Percentiles rank a stretch among this genome's conserved stretches.
These are phyloP conservation scores for Conticribra guillardii DNA, from an alignment of 108 stramenopile species.

Conservation along the genomic window DNA sequence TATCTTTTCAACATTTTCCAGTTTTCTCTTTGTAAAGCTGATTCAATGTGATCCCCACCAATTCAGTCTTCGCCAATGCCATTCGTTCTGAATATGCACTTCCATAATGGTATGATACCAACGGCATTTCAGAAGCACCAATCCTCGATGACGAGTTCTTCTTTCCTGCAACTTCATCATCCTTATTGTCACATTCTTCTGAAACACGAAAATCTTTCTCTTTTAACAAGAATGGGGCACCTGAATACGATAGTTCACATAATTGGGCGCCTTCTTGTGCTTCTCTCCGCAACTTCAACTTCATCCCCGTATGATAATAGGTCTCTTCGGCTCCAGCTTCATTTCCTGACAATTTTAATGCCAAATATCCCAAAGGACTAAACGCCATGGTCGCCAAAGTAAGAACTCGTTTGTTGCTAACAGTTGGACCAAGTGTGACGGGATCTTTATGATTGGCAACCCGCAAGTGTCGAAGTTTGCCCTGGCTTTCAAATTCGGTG, in stretches of 20 bases:
- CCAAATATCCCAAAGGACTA: conserved; percentile 50
- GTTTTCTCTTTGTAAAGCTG: conserved; percentile 47
- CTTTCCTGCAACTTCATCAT: conserved; percentile 18
- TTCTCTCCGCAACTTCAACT: conserved; percentile 49
- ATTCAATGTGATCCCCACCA: conserved; percentile 51
- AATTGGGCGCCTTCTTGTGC: conserved; percentile 3
- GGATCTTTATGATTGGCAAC: conserved; percentile 77
- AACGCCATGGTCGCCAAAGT: conserved; percentile 48
- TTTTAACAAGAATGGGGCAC: conserved; percentile 37
- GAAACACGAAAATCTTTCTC: too few relatives aligned
- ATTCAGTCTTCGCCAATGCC: conserved; percentile 31
- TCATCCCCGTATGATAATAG: conserved; percentile 71
- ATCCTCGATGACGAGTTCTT: conserved; percentile 33
- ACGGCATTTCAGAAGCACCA: conserved; percentile 28
- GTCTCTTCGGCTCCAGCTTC: conserved; percentile 50
- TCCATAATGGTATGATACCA: conserved; percentile 59
- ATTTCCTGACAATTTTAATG: conserved; percentile 36
- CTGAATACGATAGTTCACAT: conserved; percentile 42
- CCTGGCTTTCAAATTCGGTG: conserved; percentile 63
- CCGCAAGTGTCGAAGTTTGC: conserved; percentile 67
- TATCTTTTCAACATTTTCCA: too few relatives aligned
- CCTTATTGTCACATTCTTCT: conserved; percentile 21
- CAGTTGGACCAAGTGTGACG: conserved; percentile 70
- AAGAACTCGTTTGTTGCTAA: conserved; percentile 54
- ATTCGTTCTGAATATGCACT: conserved; percentile 59